Evolutionary conservation across 2,329 filamentous ascomycete genomes (phyloP).

Genomic region (Aureobasidium uvarum): DNA sequence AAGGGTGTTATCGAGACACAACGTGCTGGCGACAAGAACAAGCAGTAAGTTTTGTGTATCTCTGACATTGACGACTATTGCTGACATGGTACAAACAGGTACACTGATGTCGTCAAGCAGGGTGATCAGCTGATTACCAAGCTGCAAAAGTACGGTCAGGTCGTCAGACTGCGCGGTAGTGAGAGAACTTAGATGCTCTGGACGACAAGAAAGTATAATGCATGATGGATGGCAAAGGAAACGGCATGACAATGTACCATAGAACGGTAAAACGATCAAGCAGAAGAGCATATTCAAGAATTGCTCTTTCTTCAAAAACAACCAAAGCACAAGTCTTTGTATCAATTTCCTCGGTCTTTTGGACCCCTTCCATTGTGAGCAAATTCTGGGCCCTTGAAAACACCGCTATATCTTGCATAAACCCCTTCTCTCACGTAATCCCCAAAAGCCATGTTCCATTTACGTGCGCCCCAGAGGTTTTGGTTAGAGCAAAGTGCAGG

Average conservation of each 20-base stretch:
- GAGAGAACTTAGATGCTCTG: slow-evolving; percentile 57
- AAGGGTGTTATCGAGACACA: slow-evolving; percentile 98
- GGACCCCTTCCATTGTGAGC: too few relatives aligned
- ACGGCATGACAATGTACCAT: slow-evolving; percentile 22
- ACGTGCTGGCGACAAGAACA: slow-evolving; percentile 97
- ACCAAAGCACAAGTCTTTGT: too few relatives aligned
- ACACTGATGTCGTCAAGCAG: slow-evolving; percentile 95
- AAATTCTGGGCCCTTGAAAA: too few relatives aligned
- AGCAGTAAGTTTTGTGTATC: slow-evolving; percentile 58
- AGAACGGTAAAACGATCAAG: slow-evolving; percentile 5
- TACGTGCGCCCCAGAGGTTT: too few relatives aligned
- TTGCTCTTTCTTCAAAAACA: too few relatives aligned
- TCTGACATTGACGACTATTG: not conserved
- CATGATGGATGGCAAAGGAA: slow-evolving; percentile 9
- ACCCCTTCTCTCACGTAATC: too few relatives aligned
- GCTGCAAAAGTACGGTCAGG: slow-evolving; percentile 98
- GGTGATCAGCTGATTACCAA: slow-evolving; percentile 98
- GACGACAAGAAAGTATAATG: not conserved
- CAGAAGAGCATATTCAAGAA: too few relatives aligned
- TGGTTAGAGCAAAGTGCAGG: too few relatives aligned
- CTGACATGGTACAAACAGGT: slow-evolving; percentile 43
- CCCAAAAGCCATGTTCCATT: too few relatives aligned
- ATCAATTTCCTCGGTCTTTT: too few relatives aligned
- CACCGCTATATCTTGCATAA: too few relatives aligned
- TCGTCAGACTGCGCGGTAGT: slow-evolving; percentile 88